Percentiles rank a stretch among this genome's conserved stretches.
phyloP scores from a whole-genome alignment of 2,329 filamentous ascomycete species.

The Ampelomyces quisqualis region DNA sequence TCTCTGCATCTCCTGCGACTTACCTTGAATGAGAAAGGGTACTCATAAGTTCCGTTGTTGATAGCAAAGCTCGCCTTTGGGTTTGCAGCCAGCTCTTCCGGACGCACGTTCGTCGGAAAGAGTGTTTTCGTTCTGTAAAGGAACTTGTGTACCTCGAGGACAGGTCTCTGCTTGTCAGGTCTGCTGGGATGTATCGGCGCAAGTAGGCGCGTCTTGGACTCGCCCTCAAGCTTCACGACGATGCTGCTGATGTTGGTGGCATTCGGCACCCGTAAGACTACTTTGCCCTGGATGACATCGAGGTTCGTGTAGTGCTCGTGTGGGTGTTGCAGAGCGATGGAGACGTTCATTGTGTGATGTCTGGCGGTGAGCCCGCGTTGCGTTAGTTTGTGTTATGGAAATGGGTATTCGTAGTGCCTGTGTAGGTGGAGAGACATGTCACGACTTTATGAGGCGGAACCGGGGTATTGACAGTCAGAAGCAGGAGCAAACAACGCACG shows the following conservation, averaged over 20 bases:
- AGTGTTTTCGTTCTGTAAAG: constrained; percentile 72
- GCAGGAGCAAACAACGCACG: constrained; percentile 11
- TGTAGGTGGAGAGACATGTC: constrained; percentile 25
- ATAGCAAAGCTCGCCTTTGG: constrained; percentile 58
- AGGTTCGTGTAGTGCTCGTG: constrained; percentile 78
- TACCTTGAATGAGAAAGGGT: constrained; percentile 76
- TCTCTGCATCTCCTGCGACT: constrained; percentile 35
- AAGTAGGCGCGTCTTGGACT: constrained; percentile 67
- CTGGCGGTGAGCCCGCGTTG: neutral
- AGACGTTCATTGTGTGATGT: constrained; percentile 50
- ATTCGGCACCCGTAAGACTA: constrained; percentile 48
- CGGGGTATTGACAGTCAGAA: no score
- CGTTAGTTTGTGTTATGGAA: constrained; percentile 14
- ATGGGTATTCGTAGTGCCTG: constrained; percentile 17
- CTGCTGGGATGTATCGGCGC: constrained; percentile 48
- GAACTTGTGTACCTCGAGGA: constrained; percentile 60
- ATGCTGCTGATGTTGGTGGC: constrained; percentile 56
- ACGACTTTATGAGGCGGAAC: constrained; percentile 16
- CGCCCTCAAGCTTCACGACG: constrained; percentile 80
- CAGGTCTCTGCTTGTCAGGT: constrained; percentile 48
- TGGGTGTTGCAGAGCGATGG: constrained; percentile 64
- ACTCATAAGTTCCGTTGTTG: constrained; percentile 70
- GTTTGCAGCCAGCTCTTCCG: constrained; percentile 43
- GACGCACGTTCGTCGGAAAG: constrained; percentile 60
- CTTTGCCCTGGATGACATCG: constrained; percentile 65